These are phyloP conservation scores for Trametes punicea DNA, from an alignment of 768 basidiomycete genomes.

Conservation along the genomic window DNA sequence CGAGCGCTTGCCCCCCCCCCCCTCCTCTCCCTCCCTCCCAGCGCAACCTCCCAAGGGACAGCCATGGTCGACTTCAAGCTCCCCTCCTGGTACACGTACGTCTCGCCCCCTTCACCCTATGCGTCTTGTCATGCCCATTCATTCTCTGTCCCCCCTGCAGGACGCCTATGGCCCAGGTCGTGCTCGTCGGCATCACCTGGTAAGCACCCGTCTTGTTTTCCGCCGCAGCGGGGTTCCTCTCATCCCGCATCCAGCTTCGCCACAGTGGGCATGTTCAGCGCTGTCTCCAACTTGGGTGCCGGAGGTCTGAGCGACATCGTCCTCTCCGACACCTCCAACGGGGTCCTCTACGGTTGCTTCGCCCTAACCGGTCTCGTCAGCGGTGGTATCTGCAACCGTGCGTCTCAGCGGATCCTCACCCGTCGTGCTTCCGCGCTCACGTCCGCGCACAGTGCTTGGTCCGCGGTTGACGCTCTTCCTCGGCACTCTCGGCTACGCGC, in stretches of 20 bases:
- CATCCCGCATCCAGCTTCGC: constrained; percentile 28
- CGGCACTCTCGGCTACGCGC: constrained; percentile 50
- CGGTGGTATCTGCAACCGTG: constrained; percentile 36
- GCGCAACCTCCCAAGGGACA: background rate
- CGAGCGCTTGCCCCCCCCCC: background rate
- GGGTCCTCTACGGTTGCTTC: constrained; percentile 42
- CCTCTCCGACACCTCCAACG: constrained; percentile 39
- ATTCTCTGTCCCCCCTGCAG: constrained; percentile 11
- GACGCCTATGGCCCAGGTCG: constrained; percentile 33
- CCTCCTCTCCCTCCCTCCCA: background rate
- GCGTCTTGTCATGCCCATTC: background rate
- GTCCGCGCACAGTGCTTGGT: constrained; percentile 38
- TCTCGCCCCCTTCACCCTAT: background rate
- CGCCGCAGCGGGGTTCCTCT: background rate
- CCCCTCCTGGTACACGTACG: constrained; percentile 29
- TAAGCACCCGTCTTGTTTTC: constrained; percentile 6
- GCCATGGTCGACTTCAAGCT: constrained; percentile 24
- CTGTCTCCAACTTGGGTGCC: constrained; percentile 37
- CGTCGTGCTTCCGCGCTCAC: background rate
- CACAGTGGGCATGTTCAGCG: constrained; percentile 39
- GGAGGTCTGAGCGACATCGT: constrained; percentile 39
- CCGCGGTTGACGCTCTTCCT: constrained; percentile 46
- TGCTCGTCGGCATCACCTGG: constrained; percentile 36
- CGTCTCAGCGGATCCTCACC: constrained; percentile 9
- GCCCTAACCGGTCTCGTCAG: constrained; percentile 40